These are phyloP conservation scores for Apodospora peruviana DNA, from an alignment of 495 filamentous ascomycete genomes.

Conservation along the genomic window DNA sequence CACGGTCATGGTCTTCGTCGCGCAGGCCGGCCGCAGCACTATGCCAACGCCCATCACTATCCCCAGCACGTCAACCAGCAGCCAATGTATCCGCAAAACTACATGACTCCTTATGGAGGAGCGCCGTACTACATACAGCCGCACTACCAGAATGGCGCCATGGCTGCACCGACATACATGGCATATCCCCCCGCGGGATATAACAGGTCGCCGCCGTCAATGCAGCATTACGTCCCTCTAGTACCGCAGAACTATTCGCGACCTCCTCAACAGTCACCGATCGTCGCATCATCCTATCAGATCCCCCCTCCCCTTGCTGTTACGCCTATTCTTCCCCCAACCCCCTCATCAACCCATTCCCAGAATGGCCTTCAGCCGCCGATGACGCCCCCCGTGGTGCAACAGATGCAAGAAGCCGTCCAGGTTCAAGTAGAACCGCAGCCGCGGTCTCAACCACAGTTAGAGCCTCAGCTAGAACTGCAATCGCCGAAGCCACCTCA, in stretches of 20 bases:
- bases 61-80: constrained; percentile 23
- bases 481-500: constrained; percentile 7
- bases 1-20: constrained; percentile 10
- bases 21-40: constrained; percentile 33
- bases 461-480: neutral
- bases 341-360: constrained; percentile 35
- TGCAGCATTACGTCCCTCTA: constrained; percentile 40
- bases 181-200: constrained; percentile 33
- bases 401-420: constrained; percentile 2
- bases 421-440: constrained; percentile 7
- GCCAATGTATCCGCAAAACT: constrained; percentile 34
- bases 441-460: constrained; percentile 5
- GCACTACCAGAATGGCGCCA: constrained; percentile 36
- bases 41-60: constrained; percentile 22
- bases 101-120: constrained; percentile 23
- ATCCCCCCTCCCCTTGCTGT: constrained; percentile 29
- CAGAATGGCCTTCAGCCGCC: constrained; percentile 32
- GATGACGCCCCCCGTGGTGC: constrained; percentile 30
- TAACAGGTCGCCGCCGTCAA: constrained; percentile 30
- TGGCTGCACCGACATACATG: constrained; percentile 29
- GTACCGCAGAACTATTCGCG: constrained; percentile 35
- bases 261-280: constrained; percentile 37
- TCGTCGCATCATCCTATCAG: constrained; percentile 30
- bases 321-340: constrained; percentile 34
- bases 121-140: constrained; percentile 27